These are phyloP conservation scores for Phytopythium oedochilum DNA, from an alignment of 352 stramenopile species.

Conservation along the genomic window DNA sequence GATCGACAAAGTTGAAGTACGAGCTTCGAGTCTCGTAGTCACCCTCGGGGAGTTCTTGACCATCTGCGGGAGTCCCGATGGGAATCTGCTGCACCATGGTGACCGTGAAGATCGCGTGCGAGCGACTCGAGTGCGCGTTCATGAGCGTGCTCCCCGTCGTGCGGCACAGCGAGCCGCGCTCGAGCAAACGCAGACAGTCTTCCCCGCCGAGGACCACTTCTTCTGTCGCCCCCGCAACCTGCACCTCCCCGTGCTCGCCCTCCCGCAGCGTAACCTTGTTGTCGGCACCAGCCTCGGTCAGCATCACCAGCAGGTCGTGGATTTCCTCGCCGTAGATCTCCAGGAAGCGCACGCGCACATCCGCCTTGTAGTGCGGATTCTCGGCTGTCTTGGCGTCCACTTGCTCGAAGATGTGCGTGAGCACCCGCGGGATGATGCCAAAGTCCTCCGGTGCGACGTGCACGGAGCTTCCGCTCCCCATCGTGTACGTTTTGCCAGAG, in stretches of 20 bases:
- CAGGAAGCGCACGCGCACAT: constrained; percentile 85
- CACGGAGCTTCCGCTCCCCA: constrained; percentile 83
- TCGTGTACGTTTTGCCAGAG: constrained; percentile 87
- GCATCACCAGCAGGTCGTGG: constrained; percentile 81
- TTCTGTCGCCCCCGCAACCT: constrained; percentile 78
- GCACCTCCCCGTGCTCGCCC: constrained; percentile 68
- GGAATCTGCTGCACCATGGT: constrained; percentile 78
- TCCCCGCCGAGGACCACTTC: constrained; percentile 60
- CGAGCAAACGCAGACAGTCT: constrained; percentile 77
- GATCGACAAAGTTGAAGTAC: constrained; percentile 92
- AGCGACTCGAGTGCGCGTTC: constrained; percentile 90
- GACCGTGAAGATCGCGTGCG: constrained; percentile 91
- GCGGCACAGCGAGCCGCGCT: constrained; percentile 78
- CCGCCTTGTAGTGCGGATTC: constrained; percentile 53
- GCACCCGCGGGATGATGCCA: constrained; percentile 85
- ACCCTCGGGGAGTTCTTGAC: constrained; percentile 28
- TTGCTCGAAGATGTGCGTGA: constrained; percentile 81
- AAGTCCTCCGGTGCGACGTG: constrained; percentile 77
- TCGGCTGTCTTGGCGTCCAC: constrained; percentile 55
- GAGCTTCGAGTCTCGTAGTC: constrained; percentile 79
- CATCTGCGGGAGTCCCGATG: constrained; percentile 33
- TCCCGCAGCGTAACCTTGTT: constrained; percentile 87
- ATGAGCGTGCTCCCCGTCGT: constrained; percentile 89
- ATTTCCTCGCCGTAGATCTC: constrained; percentile 93
- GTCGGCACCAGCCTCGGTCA: constrained; percentile 43